A percentile compares a stretch with the other conserved stretches of the same genome.
These are phyloP conservation scores for Solanum gandarillasii DNA, from an alignment of 257 asterid genomes.

Conservation along the genomic window DNA sequence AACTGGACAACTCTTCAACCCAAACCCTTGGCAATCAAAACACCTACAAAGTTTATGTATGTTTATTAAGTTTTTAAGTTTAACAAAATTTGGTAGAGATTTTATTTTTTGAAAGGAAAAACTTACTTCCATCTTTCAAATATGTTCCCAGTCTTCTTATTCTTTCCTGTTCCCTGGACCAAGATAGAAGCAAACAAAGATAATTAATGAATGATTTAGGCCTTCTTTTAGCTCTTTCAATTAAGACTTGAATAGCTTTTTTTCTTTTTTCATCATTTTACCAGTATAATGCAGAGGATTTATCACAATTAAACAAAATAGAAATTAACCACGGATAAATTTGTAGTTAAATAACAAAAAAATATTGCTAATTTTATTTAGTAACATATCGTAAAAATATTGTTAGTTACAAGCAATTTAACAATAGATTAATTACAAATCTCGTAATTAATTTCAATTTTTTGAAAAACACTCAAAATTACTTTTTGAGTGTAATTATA, in stretches of 20 bases:
- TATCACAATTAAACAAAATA: neutral
- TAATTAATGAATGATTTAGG: neutral
- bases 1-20: conserved; percentile 66
- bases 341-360: neutral
- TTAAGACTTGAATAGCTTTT: neutral
- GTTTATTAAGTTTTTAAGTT: neutral
- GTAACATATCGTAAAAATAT: neutral
- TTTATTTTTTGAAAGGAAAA: neutral
- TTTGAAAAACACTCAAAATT: neutral
- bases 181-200: neutral
- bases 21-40: conserved; percentile 89
- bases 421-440: neutral
- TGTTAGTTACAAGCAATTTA: neutral
- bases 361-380: neutral
- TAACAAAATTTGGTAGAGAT: neutral
- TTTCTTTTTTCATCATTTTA: neutral
- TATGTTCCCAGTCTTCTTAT: conserved; percentile 84
- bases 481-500: neutral
- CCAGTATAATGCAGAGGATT: neutral
- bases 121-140: conserved; percentile 89
- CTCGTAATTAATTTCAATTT: neutral
- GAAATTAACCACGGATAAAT: neutral
- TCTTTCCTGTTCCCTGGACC: conserved; percentile 74
- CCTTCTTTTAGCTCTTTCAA: neutral
- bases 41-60: conserved; percentile 32